Conservation (phyloP, 257 asterid genomes). For the Petunia axillaris region DNA sequence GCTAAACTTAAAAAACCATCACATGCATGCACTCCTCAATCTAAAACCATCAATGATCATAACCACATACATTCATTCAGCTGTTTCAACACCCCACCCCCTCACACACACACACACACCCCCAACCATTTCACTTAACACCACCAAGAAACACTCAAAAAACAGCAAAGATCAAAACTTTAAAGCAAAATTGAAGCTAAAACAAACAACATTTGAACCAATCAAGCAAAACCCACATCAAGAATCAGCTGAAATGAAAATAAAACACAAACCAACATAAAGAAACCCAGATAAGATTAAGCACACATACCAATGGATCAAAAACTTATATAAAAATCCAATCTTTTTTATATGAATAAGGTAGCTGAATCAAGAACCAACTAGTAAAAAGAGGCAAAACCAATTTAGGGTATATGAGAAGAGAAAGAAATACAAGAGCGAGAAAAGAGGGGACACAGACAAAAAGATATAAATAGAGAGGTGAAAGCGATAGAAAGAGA, state of each 20-base stretch:
- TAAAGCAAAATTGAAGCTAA: slow-evolving; percentile 33
- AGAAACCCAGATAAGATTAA: slow-evolving; percentile 40
- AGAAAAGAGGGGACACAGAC: slow-evolving; percentile 39
- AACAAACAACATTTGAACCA: slow-evolving; percentile 34
- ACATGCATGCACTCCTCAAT: slow-evolving; percentile 31
- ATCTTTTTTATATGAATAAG: slow-evolving; percentile 26
- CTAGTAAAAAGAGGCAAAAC: slow-evolving; percentile 43
- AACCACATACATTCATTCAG: slow-evolving; percentile 8
- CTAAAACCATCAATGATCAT: slow-evolving; percentile 20
- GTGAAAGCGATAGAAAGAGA: slow-evolving; percentile 36
- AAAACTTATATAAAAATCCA: slow-evolving; percentile 37
- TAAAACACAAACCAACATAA: slow-evolving; percentile 9
- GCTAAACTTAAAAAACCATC: slow-evolving; percentile 2
- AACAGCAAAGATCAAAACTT: slow-evolving; percentile 35
- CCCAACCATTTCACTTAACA: slow-evolving; percentile 16
- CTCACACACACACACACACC: too few relatives aligned
- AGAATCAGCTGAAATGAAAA: slow-evolving; percentile 56
- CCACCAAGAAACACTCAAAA: slow-evolving; percentile 27
- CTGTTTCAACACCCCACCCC: slow-evolving; percentile 8
- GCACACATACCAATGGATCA: slow-evolving; percentile 50
- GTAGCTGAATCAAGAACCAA: slow-evolving; percentile 28
- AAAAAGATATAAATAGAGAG: slow-evolving; percentile 38
- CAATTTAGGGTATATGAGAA: slow-evolving; percentile 56
- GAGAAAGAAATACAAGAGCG: slow-evolving; percentile 48
- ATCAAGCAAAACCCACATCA: slow-evolving; percentile 40